Evolutionary conservation across 371 early-diverging fungal species (phyloP).

Genomic region (Mortierella sp.): DNA sequence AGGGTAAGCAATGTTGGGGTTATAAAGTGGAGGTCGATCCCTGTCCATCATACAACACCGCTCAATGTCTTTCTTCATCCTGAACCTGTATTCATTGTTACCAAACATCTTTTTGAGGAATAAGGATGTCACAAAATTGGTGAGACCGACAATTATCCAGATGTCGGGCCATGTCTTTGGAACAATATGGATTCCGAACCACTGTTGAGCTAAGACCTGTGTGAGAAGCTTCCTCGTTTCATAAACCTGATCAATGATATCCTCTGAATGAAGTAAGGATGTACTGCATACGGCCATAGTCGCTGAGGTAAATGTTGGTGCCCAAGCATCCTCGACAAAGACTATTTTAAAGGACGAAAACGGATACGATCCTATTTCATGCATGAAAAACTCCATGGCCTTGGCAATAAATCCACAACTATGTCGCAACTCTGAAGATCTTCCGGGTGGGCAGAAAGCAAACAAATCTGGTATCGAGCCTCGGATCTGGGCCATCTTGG

Average conservation of each 20-base stretch:
- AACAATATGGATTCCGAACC: conserved; percentile 92
- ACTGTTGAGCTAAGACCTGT: conserved; percentile 86
- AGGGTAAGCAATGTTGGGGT: conserved; percentile 70
- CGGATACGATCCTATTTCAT: conserved; percentile 91
- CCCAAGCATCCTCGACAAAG: conserved; percentile 84
- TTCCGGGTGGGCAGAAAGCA: conserved; percentile 76
- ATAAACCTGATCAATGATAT: conserved; percentile 90
- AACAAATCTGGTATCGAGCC: conserved; percentile 69
- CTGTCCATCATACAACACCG: conserved; percentile 85
- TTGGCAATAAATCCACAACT: conserved; percentile 77
- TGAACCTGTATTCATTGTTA: conserved; percentile 88
- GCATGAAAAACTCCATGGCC: conserved; percentile 87
- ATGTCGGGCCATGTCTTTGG: conserved; percentile 87
- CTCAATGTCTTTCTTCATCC: conserved; percentile 89
- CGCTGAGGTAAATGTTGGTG: conserved; percentile 62
- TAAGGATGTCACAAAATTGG: conserved; percentile 78
- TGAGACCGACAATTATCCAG: conserved; percentile 90
- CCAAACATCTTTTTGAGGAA: conserved; percentile 87
- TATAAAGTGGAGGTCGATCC: conserved; percentile 87
- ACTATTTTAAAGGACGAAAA: conserved; percentile 88
- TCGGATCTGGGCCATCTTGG: conserved; percentile 17
- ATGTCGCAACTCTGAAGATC: conserved; percentile 67
- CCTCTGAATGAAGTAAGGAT: conserved; percentile 77
- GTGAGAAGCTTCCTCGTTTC: conserved; percentile 79
- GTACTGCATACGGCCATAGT: conserved; percentile 65